Percentiles rank a stretch among this genome's conserved stretches.
These are phyloP conservation scores for Angomonas ambiguus DNA, from an alignment of 208 protist species.

Conservation along the genomic window DNA sequence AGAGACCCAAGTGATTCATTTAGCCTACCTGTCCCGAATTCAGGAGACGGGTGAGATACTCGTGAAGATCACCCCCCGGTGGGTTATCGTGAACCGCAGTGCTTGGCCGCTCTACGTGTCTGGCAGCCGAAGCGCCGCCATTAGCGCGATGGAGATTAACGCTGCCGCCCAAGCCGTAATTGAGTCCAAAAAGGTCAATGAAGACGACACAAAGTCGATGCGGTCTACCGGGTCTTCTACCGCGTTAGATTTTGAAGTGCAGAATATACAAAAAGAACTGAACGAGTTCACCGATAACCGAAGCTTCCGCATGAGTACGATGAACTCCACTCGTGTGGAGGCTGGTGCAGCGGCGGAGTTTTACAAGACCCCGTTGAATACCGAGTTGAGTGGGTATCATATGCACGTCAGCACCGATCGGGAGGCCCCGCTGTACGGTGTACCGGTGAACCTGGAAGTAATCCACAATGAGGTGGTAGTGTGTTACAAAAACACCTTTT, in stretches of 20 bases:
- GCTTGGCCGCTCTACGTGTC: slow-evolving; percentile 51
- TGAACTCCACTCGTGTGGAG: slow-evolving; percentile 17
- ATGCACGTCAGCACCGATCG: slow-evolving; percentile 53
- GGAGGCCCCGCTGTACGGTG: slow-evolving; percentile 47
- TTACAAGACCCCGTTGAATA: slow-evolving; percentile 40
- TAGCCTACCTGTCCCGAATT: slow-evolving; percentile 59
- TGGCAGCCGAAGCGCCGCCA: slow-evolving; percentile 29
- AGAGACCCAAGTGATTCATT: slow-evolving; percentile 36
- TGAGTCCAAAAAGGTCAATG: slow-evolving; percentile 13
- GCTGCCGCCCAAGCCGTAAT: slow-evolving; percentile 21
- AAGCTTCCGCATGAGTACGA: slow-evolving; percentile 6
- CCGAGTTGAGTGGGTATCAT: slow-evolving; percentile 50
- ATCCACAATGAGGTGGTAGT: slow-evolving; percentile 65
- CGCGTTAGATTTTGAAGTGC: background rate
- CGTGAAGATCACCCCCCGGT: slow-evolving; percentile 79
- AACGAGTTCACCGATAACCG: background rate
- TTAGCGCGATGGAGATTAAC: slow-evolving; percentile 28
- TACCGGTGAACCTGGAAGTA: slow-evolving; percentile 69
- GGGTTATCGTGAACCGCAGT: slow-evolving; percentile 82
- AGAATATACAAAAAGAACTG: background rate
- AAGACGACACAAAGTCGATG: background rate
- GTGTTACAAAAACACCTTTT: slow-evolving; percentile 33
- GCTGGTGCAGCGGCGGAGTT: slow-evolving; percentile 51
- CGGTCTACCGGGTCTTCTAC: background rate
- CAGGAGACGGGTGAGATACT: slow-evolving; percentile 50